These are phyloP conservation scores for Stereum hirsutum DNA, from an alignment of 1,284 basidiomycete species.

Conservation along the genomic window DNA sequence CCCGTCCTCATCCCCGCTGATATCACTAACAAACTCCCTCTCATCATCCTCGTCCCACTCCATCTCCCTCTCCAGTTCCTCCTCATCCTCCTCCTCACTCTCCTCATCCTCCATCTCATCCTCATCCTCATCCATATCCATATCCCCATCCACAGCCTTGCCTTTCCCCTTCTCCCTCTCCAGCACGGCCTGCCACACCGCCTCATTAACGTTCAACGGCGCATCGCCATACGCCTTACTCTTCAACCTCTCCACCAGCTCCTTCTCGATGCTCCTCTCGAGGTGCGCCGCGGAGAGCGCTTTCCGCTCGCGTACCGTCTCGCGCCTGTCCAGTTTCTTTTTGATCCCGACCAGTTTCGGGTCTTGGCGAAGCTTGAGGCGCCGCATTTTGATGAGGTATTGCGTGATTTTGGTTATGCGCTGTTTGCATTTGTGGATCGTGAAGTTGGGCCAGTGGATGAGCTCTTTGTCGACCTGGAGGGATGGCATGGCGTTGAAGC, in stretches of 20 bases:
- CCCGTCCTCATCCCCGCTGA: conserved; percentile 59
- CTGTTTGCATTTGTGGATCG: conserved; percentile 98
- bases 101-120: conserved; percentile 47
- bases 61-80: conserved; percentile 42
- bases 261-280: conserved; percentile 93
- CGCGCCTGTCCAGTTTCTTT: conserved; percentile 96
- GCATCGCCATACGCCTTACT: conserved; percentile 97
- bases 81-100: conserved; percentile 37
- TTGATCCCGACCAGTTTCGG: conserved; percentile 93
- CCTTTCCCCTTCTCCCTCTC: conserved; percentile 48
- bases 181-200: conserved; percentile 87
- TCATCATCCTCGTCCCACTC: conserved; percentile 58
- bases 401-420: conserved; percentile 98
- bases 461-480: conserved; percentile 88
- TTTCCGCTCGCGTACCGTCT: conserved; percentile 89
- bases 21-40: conserved; percentile 82
- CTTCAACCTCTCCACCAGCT: conserved; percentile 91
- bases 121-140: conserved; percentile 38
- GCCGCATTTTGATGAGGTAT: conserved; percentile 97
- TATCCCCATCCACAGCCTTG: conserved; percentile 34
- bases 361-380: conserved; percentile 85
- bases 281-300: conserved; percentile 91
- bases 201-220: conserved; percentile 97
- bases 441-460: conserved; percentile 96
- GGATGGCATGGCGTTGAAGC: not conserved